Base-by-base conservation (phyloP, 257 asterid genomes). In the Sherardia arvensis region DNA sequence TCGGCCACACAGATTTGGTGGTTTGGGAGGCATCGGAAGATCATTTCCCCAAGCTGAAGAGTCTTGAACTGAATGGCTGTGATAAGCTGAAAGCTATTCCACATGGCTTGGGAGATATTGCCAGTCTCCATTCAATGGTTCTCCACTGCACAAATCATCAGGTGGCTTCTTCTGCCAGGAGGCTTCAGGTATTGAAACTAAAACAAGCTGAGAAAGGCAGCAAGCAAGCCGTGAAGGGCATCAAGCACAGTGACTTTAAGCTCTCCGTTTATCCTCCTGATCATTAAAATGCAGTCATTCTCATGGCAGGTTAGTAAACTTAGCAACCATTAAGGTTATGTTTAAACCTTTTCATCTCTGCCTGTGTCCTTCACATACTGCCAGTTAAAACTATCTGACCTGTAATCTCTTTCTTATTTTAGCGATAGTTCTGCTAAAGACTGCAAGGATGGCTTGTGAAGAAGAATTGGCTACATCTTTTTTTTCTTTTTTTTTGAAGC, bases 251-350 rank as follows among this genome's bases (percentile, higher is more conserved):
- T 17, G 47, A 38, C 47, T 38, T 38, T 17, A 38, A 56, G 66
- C 69, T 73, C 36, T 43, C 30, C 17, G 17, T 73, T 14, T 55
- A 61, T 36, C 77, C 77, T 61, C 66, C 61, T 7, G 67, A 73
- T 21, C 62, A 58, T 58, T 18, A 10, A 21, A 7, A 33, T 33
- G 8, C 38, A 4, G 38, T 10, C 38, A 7, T 33, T 33, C 38
- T 33, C 38, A 6, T 33, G 38, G 10, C 38, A 33, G 38, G 38
- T 33, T 33, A 33, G 38, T 33, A 33, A 33, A 33, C 10, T 26
- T 27, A 33, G n/a, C n/a, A n/a, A n/a, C n/a, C n/a, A n/a, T n/a
- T n/a, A n/a, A n/a, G n/a, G n/a, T n/a, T n/a, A n/a, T n/a, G n/a
- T n/a, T n/a, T n/a, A n/a, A n/a, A n/a, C 8, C 7, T 33, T 7